Conservation (phyloP, 2,329 filamentous ascomycete species). For the Hirsutella minnesotensis region DNA sequence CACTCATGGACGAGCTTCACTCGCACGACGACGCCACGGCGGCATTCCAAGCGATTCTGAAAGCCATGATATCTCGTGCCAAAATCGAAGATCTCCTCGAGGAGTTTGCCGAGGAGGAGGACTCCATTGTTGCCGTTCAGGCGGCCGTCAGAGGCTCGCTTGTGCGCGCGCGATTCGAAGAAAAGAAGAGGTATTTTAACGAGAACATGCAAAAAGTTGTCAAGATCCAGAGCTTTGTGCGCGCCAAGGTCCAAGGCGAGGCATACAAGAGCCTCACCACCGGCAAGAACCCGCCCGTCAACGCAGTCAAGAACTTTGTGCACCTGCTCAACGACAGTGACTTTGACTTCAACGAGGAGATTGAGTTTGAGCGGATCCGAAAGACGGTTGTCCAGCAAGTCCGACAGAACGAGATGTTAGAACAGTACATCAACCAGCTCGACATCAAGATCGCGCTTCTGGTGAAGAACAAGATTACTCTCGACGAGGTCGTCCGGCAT, state of each 20-base stretch:
- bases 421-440: constrained; percentile 95
- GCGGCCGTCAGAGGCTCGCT: constrained; percentile 60
- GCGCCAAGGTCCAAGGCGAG: constrained; percentile 90
- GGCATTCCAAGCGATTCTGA: constrained; percentile 61
- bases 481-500: constrained; percentile 94
- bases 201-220: constrained; percentile 99
- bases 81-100: constrained; percentile 62
- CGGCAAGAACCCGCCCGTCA: constrained; percentile 92
- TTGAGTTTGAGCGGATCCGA: constrained; percentile 88
- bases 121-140: constrained; percentile 64
- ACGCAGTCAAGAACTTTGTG: constrained; percentile 95
- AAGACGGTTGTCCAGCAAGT: constrained; percentile 97
- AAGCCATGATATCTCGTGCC: constrained; percentile 68
- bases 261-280: constrained; percentile 95
- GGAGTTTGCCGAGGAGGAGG: constrained; percentile 74
- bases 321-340: constrained; percentile 96
- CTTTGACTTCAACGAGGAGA: constrained; percentile 97
- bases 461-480: constrained; percentile 98
- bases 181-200: constrained; percentile 80
- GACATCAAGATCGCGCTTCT: constrained; percentile 98
- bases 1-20: constrained; percentile 57
- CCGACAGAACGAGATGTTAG: constrained; percentile 89
- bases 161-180: constrained; percentile 62
- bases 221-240: constrained; percentile 95
- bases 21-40: constrained; percentile 55